Conservation (phyloP, 164 flowering plant species). For the Santalum album region DNA sequence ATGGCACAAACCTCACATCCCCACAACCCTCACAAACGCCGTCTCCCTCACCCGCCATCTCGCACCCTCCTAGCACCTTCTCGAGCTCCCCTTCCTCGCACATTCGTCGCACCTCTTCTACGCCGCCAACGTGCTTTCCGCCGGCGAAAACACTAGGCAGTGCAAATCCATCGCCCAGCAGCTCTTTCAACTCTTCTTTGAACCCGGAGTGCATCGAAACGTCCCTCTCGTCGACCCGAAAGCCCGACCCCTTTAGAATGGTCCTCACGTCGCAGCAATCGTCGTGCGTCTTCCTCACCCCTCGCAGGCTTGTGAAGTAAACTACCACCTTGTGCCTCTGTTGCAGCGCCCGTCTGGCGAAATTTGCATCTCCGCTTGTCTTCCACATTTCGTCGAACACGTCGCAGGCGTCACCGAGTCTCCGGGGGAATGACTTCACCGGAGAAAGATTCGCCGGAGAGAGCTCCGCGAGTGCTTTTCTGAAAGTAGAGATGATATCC, state of each 20-base stretch:
- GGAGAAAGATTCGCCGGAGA: too few relatives aligned
- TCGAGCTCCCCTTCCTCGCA: conserved; percentile 74
- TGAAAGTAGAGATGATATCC: conserved; percentile 42
- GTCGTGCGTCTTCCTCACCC: conserved; percentile 5
- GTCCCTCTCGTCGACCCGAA: conserved; percentile 2
- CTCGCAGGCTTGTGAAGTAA: background rate
- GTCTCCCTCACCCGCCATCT: conserved; percentile 44
- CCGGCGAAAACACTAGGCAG: conserved; percentile 73
- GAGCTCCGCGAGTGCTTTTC: conserved; percentile 46
- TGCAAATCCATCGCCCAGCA: background rate
- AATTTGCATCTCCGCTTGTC: background rate
- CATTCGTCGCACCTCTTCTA: conserved; percentile 55
- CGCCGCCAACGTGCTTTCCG: conserved; percentile 62
- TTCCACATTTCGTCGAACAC: too few relatives aligned
- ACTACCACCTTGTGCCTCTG: background rate
- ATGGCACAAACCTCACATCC: conserved; percentile 75
- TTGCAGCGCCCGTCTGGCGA: background rate
- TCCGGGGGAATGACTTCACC: too few relatives aligned
- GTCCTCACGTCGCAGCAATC: background rate
- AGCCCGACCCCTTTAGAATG: background rate
- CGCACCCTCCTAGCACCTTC: conserved; percentile 46
- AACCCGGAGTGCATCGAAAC: conserved; percentile 3
- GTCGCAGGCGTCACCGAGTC: too few relatives aligned
- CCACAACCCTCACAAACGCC: conserved; percentile 65
- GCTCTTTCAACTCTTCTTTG: conserved; percentile 1